Evolutionary conservation across 768 basidiomycete genomes (phyloP).

Genomic region (Hericium coralloides): DNA sequence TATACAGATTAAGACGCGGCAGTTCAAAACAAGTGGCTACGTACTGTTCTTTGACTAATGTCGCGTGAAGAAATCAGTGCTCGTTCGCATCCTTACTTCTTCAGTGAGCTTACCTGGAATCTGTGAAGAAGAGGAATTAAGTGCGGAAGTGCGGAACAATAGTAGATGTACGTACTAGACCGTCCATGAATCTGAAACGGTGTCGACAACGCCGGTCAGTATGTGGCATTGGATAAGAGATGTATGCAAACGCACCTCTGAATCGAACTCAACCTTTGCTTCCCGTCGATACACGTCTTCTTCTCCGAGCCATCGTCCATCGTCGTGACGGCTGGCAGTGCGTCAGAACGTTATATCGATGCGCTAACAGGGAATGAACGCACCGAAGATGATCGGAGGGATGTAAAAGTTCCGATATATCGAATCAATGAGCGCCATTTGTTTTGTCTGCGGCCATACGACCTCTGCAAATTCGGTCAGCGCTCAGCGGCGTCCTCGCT

Average conservation of each 20-base stretch:
- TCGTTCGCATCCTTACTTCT: too few species aligned
- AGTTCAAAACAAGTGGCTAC: not conserved
- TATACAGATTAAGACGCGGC: not conserved
- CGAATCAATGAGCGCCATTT: constrained; percentile 69
- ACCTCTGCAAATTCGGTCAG: constrained; percentile 36
- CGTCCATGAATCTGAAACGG: constrained; percentile 45
- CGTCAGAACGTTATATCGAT: not conserved
- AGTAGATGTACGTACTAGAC: constrained; percentile 33
- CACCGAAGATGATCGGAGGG: constrained; percentile 71
- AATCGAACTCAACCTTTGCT: constrained; percentile 73
- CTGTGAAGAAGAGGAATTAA: constrained; percentile 3
- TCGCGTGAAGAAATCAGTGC: too few species aligned
- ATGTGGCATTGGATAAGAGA: not conserved
- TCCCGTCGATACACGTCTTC: constrained; percentile 71
- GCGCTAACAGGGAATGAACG: constrained; percentile 4
- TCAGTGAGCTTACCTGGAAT: too few species aligned
- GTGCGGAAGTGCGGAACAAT: not conserved
- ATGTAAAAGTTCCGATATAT: constrained; percentile 74
- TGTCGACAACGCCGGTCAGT: not conserved
- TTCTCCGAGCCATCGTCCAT: constrained; percentile 56
- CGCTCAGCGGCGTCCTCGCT: not conserved
- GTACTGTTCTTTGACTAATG: not conserved
- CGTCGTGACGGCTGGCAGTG: constrained; percentile 36
- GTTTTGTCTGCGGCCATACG: constrained; percentile 73
- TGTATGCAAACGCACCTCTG: constrained; percentile 37